A percentile compares a stretch with the other conserved stretches of the same genome.
Conservation (phyloP, 768 basidiomycete species). For the Russula sp. region DNA sequence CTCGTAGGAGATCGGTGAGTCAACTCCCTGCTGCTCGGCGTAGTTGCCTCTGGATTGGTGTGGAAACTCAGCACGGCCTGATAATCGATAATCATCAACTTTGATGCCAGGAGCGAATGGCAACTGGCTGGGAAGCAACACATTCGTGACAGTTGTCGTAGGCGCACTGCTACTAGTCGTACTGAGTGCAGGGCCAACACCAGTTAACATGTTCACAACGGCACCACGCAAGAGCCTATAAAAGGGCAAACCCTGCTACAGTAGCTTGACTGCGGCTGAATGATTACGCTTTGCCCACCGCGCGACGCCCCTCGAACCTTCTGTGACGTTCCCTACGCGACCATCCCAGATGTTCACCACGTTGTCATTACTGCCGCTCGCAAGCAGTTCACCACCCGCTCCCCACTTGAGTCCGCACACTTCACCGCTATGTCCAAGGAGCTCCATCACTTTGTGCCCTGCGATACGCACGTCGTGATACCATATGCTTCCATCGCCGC, state of each 20-base stretch:
- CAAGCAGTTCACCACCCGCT: slow-evolving; percentile 84
- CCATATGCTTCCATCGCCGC: slow-evolving; percentile 92
- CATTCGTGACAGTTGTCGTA: slow-evolving; percentile 3
- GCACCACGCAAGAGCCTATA: slow-evolving; percentile 93
- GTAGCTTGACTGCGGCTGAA: slow-evolving; percentile 78
- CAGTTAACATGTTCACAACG: slow-evolving; percentile 36
- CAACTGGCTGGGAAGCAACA: slow-evolving; percentile 4
- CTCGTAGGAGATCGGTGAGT: background rate
- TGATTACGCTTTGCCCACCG: slow-evolving; percentile 93
- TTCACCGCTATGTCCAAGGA: slow-evolving; percentile 90
- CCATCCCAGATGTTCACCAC: slow-evolving; percentile 98
- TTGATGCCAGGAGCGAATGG: slow-evolving; percentile 3
- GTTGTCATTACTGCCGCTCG: slow-evolving; percentile 97
- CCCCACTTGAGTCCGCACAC: slow-evolving; percentile 82
- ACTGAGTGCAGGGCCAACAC: slow-evolving; percentile 9
- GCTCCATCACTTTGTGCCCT: slow-evolving; percentile 71
- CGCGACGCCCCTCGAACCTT: slow-evolving; percentile 54
- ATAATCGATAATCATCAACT: slow-evolving; percentile 11
- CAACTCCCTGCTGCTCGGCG: slow-evolving; percentile 2
- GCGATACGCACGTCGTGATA: slow-evolving; percentile 89
- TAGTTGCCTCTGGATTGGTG: slow-evolving; percentile 15
- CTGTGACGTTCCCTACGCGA: slow-evolving; percentile 42
- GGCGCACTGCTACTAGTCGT: slow-evolving; percentile 3
- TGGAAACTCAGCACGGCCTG: slow-evolving; percentile 11
- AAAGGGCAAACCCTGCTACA: background rate